Evolutionary conservation across 2,329 filamentous ascomycete species (phyloP), one percentile per base, ranked within the genome.

Genomic region (Ophiosphaerella narmari): DNA sequence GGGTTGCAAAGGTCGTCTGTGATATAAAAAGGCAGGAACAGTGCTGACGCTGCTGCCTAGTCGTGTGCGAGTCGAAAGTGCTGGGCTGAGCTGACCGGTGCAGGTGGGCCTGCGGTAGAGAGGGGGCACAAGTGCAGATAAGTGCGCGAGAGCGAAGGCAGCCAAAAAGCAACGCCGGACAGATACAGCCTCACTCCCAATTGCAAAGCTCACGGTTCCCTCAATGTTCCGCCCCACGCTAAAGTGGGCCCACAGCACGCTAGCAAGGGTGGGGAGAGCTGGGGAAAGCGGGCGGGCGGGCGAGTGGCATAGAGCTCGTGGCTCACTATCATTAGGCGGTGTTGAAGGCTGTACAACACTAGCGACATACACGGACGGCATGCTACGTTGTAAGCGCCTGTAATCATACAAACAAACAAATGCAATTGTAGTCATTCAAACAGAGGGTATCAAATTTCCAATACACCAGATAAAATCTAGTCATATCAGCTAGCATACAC

Each of bases 101-200:
- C 32, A 38, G 34, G 55, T 48, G 47, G 50, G 33, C 39, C 31
- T 34, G 18, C 13, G 39, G 38, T 29, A 32, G 32, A 31, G 31
- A 35, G 16, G n/a, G 38, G 14, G 12, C 16, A 31, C 8, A 33
- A 38, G 24, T 8, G 21, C 13, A 32, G 14, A 18, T 32, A 12
- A 38, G 46, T 14, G 41, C 31, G 24, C 47, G 37, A 8, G 32
- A 36, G 9, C 24, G 39, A 42, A 42, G 44, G 51, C 48, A 48
- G 40, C 48, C 26, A 46, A 42, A 52, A 53, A 41, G 44, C 31
- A 48, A 35, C 7, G 40, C 24, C 18, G 18, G 31, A 23, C 29
- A 21, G 11, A 44, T 12, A 51, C 50, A 59, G 55, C 55, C 55
- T 59, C 55, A 56, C 52, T 23, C 38, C 51, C 52, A 23, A 35